Base-by-base conservation (phyloP, 2,329 filamentous ascomycete genomes). In the Aspergillus sp. region DNA sequence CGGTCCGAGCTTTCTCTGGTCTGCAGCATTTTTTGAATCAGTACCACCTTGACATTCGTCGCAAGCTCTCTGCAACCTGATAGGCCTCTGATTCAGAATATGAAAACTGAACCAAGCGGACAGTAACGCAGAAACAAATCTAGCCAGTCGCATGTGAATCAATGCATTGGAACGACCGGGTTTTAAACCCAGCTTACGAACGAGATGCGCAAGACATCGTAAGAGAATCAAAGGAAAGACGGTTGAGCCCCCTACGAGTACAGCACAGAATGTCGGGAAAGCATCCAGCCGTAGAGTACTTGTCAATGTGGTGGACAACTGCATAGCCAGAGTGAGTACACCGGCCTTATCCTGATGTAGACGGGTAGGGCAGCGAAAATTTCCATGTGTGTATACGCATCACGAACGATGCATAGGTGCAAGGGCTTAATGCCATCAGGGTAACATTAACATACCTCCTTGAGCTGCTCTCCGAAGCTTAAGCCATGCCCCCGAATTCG, bases 181-280 rank as follows among this genome's bases (percentile, higher is more conserved):
- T 47, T 61, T 69, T 7, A 60, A 62, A 41, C 65, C 59, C 56
- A 64, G 56, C 23, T 52, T 65, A 56, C 62, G 64, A 45, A 65
- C 50, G 41, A 74, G 54, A 54, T 63, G 68, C 53, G 61, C 67
- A 62, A 60, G 75, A 59, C 69, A 63, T 43, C 59, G 65, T 63
- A 69, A 61, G 59, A 70, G 67, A 17, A 73, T 60, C 19, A 70
- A 56, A 17, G 79, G 78, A 19, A 84, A 68, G 53, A 82, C 58
- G 15, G 81, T 83, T 55, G 82, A 83, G 21, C 83, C 82, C 41
- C 80, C 83, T 17, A 84, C 76, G 15, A 85, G 72, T 23, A 79
- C 65, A 47, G 78, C 84, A 68, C 83, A 85, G 61, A 82, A 84
- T 3, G 82, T 74, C 36, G 83, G 81, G 63, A 85, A 84, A 53